Percentiles rank a stretch among this genome's conserved stretches.
Evolutionary conservation across 2,329 filamentous ascomycete genomes (phyloP).

Genomic region (Furcasterigmium sp.): DNA sequence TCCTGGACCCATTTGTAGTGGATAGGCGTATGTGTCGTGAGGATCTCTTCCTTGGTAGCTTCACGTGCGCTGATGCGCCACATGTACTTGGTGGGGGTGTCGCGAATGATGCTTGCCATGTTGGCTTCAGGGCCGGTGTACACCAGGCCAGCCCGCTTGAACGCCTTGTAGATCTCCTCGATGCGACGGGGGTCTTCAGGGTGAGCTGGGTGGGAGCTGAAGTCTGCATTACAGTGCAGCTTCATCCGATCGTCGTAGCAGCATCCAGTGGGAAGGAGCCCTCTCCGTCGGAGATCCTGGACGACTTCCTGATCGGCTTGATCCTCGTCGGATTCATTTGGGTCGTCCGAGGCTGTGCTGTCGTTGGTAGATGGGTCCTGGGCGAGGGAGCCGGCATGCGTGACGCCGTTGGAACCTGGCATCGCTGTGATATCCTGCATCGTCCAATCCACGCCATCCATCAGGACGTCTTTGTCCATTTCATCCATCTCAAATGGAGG

Average conservation of each 20-base stretch:
- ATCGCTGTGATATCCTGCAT: constrained; percentile 32
- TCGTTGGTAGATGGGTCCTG: constrained; percentile 11
- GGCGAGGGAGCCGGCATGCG: not conserved
- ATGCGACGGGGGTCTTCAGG: constrained; percentile 93
- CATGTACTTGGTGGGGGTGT: constrained; percentile 57
- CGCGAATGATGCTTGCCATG: constrained; percentile 43
- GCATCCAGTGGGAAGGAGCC: constrained; percentile 64
- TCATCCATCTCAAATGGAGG: not conserved
- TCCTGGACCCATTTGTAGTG: constrained; percentile 75
- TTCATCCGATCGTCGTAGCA: constrained; percentile 97
- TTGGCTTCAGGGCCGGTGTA: constrained; percentile 54
- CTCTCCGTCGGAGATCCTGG: constrained; percentile 33
- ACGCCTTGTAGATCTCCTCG: constrained; percentile 85
- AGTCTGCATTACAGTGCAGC: constrained; percentile 82
- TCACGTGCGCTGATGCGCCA: constrained; percentile 73
- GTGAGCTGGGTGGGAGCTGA: constrained; percentile 70
- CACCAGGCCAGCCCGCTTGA: constrained; percentile 76
- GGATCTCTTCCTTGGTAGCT: constrained; percentile 76
- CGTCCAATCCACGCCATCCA: constrained; percentile 38
- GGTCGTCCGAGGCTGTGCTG: constrained; percentile 23
- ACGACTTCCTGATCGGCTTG: constrained; percentile 30
- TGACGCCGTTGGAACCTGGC: constrained; percentile 28
- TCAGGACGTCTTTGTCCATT: constrained; percentile 17
- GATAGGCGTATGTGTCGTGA: constrained; percentile 67
- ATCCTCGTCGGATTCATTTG: constrained; percentile 19